Evolutionary conservation across 257 asterid species (phyloP), one percentile per base, ranked within the genome.

Genomic region (Gynochthodes officinalis): DNA sequence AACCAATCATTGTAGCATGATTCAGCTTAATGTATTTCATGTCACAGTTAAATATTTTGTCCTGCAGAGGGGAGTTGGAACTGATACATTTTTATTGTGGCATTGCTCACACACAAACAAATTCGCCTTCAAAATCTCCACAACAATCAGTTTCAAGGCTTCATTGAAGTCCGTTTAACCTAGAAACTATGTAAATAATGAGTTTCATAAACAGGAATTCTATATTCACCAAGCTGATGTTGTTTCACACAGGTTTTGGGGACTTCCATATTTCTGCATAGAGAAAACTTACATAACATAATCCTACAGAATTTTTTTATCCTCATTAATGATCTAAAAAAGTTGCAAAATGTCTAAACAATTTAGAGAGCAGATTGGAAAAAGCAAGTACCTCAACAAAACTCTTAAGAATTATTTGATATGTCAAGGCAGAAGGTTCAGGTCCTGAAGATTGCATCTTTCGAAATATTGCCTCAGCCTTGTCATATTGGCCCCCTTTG

Each of bases 401-500:
- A 69, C 76, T 85, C 82, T 89, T 95, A 40, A 95, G 90, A 81
- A 92, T 87, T 69, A 95, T 90, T 80, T 95, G 99, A 84, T 95
- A 92, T 9, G 99, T 95, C 66, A 92, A 73, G 62, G 99, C 98
- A 73, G 99, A 95, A 76, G 99, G 99, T 75, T 95, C 97, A 23
- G 99, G 99, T 61, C 98, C 97, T 35, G 93, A 84, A 61, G 89
- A 81, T 81, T 87, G 99, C 98, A 95, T 95, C 80, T 89, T 83
- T 71, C 95, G 87, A 79, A 95, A 95, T 77, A 92, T 80, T n/a
- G 91, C 90, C 86, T 95, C 97, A 54, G 99, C 98, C 79, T 92
- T 88, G 81, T 74, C 84, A 81, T 73, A 87, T 73, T 90, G 93
- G 61, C 96, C 87, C 48, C 93, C 97, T 84, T 78, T 92, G 65